Conservation (phyloP, 208 protist species). For the Wallacemonas sp. region DNA sequence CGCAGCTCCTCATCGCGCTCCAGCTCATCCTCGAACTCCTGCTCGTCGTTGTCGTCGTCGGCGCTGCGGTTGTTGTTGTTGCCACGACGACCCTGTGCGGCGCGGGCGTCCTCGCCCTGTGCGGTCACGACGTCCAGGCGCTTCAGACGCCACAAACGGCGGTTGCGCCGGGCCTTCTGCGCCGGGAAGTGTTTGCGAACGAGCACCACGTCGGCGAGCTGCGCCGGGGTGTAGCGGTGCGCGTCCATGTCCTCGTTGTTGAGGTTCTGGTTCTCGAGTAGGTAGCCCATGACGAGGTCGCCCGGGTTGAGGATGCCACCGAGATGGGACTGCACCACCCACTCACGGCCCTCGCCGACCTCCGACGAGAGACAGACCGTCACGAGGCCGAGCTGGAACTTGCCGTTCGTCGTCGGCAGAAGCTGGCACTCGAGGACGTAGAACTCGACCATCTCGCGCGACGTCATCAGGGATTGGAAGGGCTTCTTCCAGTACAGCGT, state of each 20-base stretch:
- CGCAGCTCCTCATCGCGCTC: constrained; percentile 84
- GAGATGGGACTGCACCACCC: constrained; percentile 94
- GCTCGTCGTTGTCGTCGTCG: constrained; percentile 43
- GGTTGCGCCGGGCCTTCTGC: constrained; percentile 67
- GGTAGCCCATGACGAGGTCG: constrained; percentile 95
- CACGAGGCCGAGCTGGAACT: constrained; percentile 91
- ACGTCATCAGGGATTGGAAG: constrained; percentile 87
- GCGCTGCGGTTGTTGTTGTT: constrained; percentile 9
- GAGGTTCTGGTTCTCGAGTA: constrained; percentile 86
- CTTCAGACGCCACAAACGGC: constrained; percentile 82
- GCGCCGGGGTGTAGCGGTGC: constrained; percentile 65
- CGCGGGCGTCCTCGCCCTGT: constrained; percentile 49
- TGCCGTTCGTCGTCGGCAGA: constrained; percentile 79
- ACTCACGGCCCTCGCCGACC: constrained; percentile 95
- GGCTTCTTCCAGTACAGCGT: constrained; percentile 94
- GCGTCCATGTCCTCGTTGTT: constrained; percentile 91
- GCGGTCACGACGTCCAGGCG: constrained; percentile 69
- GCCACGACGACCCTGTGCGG: constrained; percentile 35
- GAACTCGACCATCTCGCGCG: constrained; percentile 92
- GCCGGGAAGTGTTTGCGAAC: constrained; percentile 93
- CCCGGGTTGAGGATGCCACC: constrained; percentile 93
- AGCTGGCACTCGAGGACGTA: constrained; percentile 95
- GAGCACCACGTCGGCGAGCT: constrained; percentile 92
- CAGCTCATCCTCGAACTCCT: constrained; percentile 88
- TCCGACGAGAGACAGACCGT: constrained; percentile 95